phyloP scores from a whole-genome alignment of 768 basidiomycete species.

The Paxillus ammoniavirescens region DNA sequence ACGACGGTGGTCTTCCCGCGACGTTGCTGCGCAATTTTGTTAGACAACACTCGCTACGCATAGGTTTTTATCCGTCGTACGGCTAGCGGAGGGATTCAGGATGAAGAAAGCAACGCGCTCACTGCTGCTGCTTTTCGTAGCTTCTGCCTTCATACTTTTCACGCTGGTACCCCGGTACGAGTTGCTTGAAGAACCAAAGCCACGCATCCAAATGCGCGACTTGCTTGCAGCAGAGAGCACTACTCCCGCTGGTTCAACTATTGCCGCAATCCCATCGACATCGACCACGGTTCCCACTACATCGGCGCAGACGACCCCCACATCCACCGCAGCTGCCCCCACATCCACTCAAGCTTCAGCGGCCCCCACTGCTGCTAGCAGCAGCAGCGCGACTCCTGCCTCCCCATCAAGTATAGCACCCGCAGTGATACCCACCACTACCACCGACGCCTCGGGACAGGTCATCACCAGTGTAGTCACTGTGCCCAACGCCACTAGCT shows the following conservation, averaged over 20 bases:
- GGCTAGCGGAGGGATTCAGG: constrained; percentile 13
- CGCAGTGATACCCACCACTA: constrained; percentile 13
- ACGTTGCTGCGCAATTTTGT: constrained; percentile 21
- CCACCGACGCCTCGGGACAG: constrained; percentile 33
- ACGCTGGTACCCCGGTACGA: constrained; percentile 21
- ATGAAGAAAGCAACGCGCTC: constrained; percentile 22
- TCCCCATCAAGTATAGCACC: not conserved
- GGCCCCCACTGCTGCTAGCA: not conserved
- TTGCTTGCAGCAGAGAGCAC: not conserved
- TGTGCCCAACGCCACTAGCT: constrained; percentile 6
- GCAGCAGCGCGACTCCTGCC: constrained; percentile 3
- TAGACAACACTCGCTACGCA: constrained; percentile 22
- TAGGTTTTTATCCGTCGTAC: constrained; percentile 2
- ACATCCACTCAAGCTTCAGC: not conserved
- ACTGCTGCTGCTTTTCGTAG: constrained; percentile 27
- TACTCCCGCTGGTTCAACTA: not conserved
- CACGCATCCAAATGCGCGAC: constrained; percentile 16
- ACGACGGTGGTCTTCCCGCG: constrained; percentile 12
- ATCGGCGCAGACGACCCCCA: not conserved
- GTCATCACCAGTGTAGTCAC: constrained; percentile 23
- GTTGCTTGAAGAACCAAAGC: constrained; percentile 11
- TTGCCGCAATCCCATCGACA: not conserved
- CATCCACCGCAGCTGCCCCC: constrained; percentile 15
- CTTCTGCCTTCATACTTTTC: constrained; percentile 27
- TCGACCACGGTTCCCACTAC: not conserved